Evolutionary conservation across 2,329 filamentous ascomycete species (phyloP), one percentile per base, ranked within the genome.

Genomic region (Alternaria metachromatica): DNA sequence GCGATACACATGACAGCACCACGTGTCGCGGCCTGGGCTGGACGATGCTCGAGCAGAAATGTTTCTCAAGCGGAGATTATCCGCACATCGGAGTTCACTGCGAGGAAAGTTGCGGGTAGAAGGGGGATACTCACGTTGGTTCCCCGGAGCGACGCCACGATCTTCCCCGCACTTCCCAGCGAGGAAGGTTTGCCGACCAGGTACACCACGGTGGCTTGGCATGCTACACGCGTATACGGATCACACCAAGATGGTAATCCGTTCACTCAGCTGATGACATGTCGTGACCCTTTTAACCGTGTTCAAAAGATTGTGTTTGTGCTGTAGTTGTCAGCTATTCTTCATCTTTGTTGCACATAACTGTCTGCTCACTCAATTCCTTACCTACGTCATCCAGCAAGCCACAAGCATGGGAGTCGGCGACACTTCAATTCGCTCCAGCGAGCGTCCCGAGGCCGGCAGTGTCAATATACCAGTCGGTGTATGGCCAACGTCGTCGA

Each of bases 401-500:
- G 13, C 30, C 51, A 21, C 45, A 46, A 64, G 51, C 55, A 75
- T 75, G 72, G 72, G 72, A 45, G 60, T 69, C 55, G 68, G 71
- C 41, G 70, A 72, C 46, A 62, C 58, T 10, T 64, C 67, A 11
- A 71, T 74, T 25, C 70, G 74, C n/a, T 84, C 84, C 2, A 79
- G 79, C 63, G 76, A 84, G 48, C 80, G 84, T 20, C 76, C 82
- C 45, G 81, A 82, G 69, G 83, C 85, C 0, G 88, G 87, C 55
- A 89, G 87, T 0, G 74, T 85, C 73, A 88, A 89, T 71, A 81
- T 87, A 44, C 72, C 78, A 3, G 71, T 85, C 3, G 83, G 82
- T n/a, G 72, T 80, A 23, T 84, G 85, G 53, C 84, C 70, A 80
- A 48, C 66, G 9, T 66, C 80, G 18, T 58, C 72, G 59, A 65